Base-by-base conservation (phyloP, 371 early-diverging fungal species). In the Globomyces sp. region DNA sequence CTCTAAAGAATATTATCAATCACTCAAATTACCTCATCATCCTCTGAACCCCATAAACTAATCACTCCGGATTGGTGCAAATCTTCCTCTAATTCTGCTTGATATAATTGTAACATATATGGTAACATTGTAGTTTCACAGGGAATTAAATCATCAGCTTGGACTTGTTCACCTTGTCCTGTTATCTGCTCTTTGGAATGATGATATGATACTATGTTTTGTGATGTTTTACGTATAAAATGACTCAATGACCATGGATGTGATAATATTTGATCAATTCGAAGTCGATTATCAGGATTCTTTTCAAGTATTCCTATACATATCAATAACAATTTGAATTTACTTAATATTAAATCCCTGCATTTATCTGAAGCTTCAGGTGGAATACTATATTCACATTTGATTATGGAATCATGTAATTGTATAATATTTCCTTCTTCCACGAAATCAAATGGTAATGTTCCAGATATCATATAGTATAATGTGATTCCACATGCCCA, bases 401-500 rank as follows among this genome's bases (percentile, higher is more conserved):
- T 63, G 39, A 73, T 65, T 39, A 79, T 79, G 46, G 65, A 65
- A 24, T 82, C 79, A 53, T 80, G 76, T 10, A 80, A 64, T 2
- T 50, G 64, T 6, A 80, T 69, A 2, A 78, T 45, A 49, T 75
- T 74, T 10, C 71, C 71, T 55, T 77, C 77, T 40, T 73, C 75
- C 39, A 70, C 69, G 49, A 77, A 77, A 48, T 84, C 82, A 61
- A 84, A 84, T 9, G 84, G 84, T 57, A 74, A 76, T 44, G 67
- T 60, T 4, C 82, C 82, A 4, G 78, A 68, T 2, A 82, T 42
- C 80, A 84, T 80, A 65, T 84, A 75, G 65, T 72, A 82, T 70
- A 85, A 53, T 9, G 79, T 80, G 1, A 85, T 73, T 0, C 83
- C 83, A 45, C 77, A 71, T 1, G 85, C 83, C 85, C 85, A 85